Percentiles rank a stretch among this genome's conserved stretches.
Conservation (phyloP, 805 yeast species). For the Candida hispaniensis region DNA sequence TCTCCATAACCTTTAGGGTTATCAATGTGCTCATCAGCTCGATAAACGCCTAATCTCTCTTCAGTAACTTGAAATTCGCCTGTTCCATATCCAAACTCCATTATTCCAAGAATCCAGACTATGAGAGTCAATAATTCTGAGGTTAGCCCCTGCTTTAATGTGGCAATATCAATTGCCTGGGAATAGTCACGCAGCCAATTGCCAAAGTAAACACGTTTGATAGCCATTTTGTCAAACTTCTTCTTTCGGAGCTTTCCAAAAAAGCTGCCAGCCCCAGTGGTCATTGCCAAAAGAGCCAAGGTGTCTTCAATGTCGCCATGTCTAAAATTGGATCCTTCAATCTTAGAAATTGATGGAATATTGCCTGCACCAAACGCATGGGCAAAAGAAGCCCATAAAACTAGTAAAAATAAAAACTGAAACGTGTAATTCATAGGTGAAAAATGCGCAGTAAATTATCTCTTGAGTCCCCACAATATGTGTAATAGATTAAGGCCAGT, state of each 20-base stretch:
- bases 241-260: constrained; percentile 20
- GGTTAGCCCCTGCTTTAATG: constrained; percentile 18
- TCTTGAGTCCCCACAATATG: no score
- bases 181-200: constrained; percentile 25
- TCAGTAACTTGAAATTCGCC: constrained; percentile 23
- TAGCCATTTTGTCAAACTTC: constrained; percentile 20
- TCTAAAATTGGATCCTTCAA: constrained; percentile 23
- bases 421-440: no score
- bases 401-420: constrained; percentile 4
- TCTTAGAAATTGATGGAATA: constrained; percentile 21
- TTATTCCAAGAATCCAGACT: constrained; percentile 21
- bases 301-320: constrained; percentile 25
- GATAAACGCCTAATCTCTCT: constrained; percentile 21
- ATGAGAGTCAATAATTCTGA: constrained; percentile 19
- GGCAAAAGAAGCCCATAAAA: constrained; percentile 12
- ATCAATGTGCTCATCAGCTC: constrained; percentile 24
- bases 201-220: constrained; percentile 23
- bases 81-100: constrained; percentile 24
- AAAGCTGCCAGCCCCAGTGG: constrained; percentile 17
- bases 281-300: constrained; percentile 20
- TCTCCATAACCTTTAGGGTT: constrained; percentile 23
- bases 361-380: constrained; percentile 24
- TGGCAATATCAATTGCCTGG: constrained; percentile 23
- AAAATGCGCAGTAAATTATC: no score
- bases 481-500: no score